These are phyloP conservation scores for Myxozyma udenii DNA, from an alignment of 805 yeast species.

Conservation along the genomic window DNA sequence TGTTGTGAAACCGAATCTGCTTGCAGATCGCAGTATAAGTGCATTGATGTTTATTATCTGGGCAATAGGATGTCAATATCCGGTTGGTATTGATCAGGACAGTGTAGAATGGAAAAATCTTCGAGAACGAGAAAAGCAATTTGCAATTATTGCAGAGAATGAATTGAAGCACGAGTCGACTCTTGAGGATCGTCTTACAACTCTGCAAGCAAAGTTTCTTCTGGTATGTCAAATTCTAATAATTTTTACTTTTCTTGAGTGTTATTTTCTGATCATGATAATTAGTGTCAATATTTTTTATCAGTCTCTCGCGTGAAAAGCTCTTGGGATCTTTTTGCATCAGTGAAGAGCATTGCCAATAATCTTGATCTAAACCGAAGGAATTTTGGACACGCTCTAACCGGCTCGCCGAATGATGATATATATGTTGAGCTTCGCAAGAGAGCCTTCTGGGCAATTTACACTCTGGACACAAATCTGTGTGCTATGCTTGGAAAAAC, in stretches of 20 bases:
- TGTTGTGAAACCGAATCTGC: slow-evolving; percentile 2
- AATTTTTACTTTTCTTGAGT: too few relatives aligned
- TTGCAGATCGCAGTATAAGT: slow-evolving; percentile 10
- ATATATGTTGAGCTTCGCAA: slow-evolving; percentile 16
- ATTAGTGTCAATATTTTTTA: slow-evolving; percentile 18
- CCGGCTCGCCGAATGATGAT: slow-evolving; percentile 7
- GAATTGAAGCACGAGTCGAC: slow-evolving; percentile 9
- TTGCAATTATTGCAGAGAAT: slow-evolving; percentile 12
- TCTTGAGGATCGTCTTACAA: slow-evolving; percentile 9
- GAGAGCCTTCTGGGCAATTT: slow-evolving; percentile 23
- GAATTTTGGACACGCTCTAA: slow-evolving; percentile 2
- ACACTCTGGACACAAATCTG: slow-evolving; percentile 22
- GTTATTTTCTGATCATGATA: too few relatives aligned
- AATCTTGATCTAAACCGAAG: slow-evolving; percentile 19
- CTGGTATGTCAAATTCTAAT: too few relatives aligned
- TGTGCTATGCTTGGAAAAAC: slow-evolving; percentile 28
- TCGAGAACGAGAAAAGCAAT: slow-evolving; percentile 14
- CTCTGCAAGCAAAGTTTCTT: slow-evolving; percentile 18
- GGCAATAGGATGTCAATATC: slow-evolving; percentile 23
- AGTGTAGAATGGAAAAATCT: slow-evolving; percentile 3
- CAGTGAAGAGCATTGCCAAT: slow-evolving; percentile 13
- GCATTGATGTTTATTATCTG: slow-evolving; percentile 23
- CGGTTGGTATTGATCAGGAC: slow-evolving; percentile 5
- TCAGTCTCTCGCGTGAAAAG: slow-evolving; percentile 21
- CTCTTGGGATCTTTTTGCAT: slow-evolving; percentile 18